Evolutionary conservation across 2,329 filamentous ascomycete genomes (phyloP).

Genomic region (Neofusicoccum cordaticola): DNA sequence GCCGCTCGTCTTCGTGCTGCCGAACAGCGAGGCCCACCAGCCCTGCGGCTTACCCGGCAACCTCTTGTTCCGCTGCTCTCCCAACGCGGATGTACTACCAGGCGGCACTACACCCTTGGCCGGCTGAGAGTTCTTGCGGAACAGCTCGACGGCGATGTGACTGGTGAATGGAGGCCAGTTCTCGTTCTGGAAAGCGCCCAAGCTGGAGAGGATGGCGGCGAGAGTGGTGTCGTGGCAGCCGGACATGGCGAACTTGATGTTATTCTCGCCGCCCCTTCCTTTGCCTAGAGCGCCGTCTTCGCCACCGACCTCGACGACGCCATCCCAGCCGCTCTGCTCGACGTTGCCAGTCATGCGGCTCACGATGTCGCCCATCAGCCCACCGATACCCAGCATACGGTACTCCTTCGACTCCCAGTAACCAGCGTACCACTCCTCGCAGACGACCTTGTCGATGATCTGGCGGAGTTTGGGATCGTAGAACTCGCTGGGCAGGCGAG

Average conservation of each 20-base stretch:
- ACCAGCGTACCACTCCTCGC: slow-evolving; percentile 91
- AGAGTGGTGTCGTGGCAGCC: slow-evolving; percentile 95
- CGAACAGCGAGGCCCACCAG: slow-evolving; percentile 16
- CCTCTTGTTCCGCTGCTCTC: not conserved
- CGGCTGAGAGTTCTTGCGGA: slow-evolving; percentile 52
- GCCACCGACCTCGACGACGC: slow-evolving; percentile 40
- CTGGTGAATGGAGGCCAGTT: slow-evolving; percentile 93
- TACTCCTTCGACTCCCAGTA: slow-evolving; percentile 85
- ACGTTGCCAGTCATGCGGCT: slow-evolving; percentile 43
- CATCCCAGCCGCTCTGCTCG: slow-evolving; percentile 34
- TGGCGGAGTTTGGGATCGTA: slow-evolving; percentile 71
- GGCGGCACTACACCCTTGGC: slow-evolving; percentile 26
- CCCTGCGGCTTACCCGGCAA: not conserved
- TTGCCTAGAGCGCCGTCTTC: slow-evolving; percentile 32
- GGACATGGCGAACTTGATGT: slow-evolving; percentile 71
- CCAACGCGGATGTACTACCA: slow-evolving; percentile 18
- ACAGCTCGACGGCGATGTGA: slow-evolving; percentile 87
- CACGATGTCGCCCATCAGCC: slow-evolving; percentile 78
- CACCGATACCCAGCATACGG: slow-evolving; percentile 82
- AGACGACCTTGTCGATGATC: slow-evolving; percentile 69
- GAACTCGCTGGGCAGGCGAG: slow-evolving; percentile 77
- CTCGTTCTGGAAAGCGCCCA: slow-evolving; percentile 72
- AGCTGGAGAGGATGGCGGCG: slow-evolving; percentile 69
- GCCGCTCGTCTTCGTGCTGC: slow-evolving; percentile 2
- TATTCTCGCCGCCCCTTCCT: slow-evolving; percentile 48